These are phyloP conservation scores for Coemansia aciculifera DNA, from an alignment of 192 early-diverging fungal species.

Conservation along the genomic window DNA sequence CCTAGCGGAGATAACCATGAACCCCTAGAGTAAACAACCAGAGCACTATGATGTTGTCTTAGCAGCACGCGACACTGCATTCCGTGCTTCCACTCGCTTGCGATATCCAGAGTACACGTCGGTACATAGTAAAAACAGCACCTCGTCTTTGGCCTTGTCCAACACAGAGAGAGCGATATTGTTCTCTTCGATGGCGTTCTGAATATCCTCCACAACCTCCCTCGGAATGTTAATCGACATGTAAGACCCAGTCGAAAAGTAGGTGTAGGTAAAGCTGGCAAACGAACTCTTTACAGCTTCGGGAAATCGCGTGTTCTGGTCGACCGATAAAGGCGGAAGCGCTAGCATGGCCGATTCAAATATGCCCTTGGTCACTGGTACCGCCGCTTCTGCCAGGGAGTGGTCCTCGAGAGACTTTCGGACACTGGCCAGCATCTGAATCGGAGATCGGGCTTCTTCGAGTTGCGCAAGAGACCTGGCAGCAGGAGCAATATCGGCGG, in stretches of 20 bases:
- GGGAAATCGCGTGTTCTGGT: slow-evolving; percentile 31
- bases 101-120: slow-evolving; percentile 39
- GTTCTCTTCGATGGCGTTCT: slow-evolving; percentile 24
- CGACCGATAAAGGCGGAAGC: slow-evolving; percentile 22
- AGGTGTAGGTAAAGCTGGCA: slow-evolving; percentile 27
- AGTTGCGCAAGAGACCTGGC: neutral
- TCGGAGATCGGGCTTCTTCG: neutral
- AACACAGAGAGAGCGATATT: slow-evolving; percentile 33
- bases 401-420: slow-evolving; percentile 17
- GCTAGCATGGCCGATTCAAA: slow-evolving; percentile 39
- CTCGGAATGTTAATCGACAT: slow-evolving; percentile 40
- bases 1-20: neutral
- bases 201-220: slow-evolving; percentile 22
- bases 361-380: slow-evolving; percentile 44
- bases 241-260: slow-evolving; percentile 27
- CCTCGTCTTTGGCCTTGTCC: slow-evolving; percentile 51
- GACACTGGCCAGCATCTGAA: slow-evolving; percentile 9
- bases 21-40: neutral
- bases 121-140: slow-evolving; percentile 44
- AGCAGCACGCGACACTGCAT: neutral
- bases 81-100: slow-evolving; percentile 17
- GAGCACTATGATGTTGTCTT: neutral
- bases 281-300: slow-evolving; percentile 32
- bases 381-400: slow-evolving; percentile 7
- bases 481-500: neutral